Evolutionary conservation across 2,329 filamentous ascomycete genomes (phyloP).

Genomic region (Stromatinia cepivora): DNA sequence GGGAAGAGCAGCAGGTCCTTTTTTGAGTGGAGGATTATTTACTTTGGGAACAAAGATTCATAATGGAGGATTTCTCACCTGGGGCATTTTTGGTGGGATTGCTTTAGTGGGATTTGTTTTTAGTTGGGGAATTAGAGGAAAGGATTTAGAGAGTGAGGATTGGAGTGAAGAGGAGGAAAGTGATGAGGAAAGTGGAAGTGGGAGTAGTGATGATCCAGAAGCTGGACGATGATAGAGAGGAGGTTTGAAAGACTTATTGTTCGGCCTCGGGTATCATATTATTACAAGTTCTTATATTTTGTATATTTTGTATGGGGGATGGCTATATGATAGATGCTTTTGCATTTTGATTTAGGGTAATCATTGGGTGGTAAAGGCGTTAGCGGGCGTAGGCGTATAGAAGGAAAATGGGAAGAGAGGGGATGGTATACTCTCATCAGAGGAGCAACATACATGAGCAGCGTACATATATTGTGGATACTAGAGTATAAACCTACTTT

Average conservation of each 20-base stretch:
- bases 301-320: neutral
- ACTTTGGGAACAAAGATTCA: slow-evolving; percentile 71
- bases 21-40: slow-evolving; percentile 84
- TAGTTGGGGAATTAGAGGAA: slow-evolving; percentile 74
- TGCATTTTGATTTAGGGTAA: neutral
- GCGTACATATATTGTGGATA: neutral
- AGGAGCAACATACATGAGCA: neutral
- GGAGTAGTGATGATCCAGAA: neutral
- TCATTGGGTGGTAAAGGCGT: slow-evolving; percentile 1
- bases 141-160: slow-evolving; percentile 56
- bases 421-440: neutral
- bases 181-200: slow-evolving; percentile 31
- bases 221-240: neutral
- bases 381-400: neutral
- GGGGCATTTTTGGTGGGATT: slow-evolving; percentile 83
- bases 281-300: neutral
- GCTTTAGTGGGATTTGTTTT: slow-evolving; percentile 77
- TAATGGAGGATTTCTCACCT: slow-evolving; percentile 82
- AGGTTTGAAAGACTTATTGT: neutral
- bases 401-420: neutral
- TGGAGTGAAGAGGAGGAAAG: slow-evolving; percentile 31
- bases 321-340: too few relatives aligned
- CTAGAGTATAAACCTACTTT: too few relatives aligned
- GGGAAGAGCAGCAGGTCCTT: slow-evolving; percentile 83
- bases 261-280: neutral